A percentile compares a stretch with the other conserved stretches of the same genome.
phyloP scores from a whole-genome alignment of 192 early-diverging fungal genomes.

The Backusella psychrophila region DNA sequence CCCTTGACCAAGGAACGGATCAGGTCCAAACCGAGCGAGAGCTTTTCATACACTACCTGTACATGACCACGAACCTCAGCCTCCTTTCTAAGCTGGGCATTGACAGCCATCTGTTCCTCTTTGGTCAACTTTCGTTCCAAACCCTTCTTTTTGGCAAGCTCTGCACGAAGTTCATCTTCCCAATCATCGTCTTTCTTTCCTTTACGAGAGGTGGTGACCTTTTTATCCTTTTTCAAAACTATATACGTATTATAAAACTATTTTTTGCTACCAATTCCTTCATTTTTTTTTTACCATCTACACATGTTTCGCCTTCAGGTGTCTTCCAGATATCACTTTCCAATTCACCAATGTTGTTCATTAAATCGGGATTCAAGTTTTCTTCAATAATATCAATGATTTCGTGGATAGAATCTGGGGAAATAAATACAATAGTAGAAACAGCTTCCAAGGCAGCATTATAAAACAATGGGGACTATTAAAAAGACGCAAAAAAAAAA shows the following conservation, averaged over 20 bases:
- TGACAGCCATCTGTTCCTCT: conserved; percentile 72
- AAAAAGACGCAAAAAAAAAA: neutral
- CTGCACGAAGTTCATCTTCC: conserved; percentile 73
- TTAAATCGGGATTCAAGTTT: conserved; percentile 46
- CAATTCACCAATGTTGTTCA: conserved; percentile 48
- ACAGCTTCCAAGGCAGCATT: conserved; percentile 63
- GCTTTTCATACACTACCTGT: conserved; percentile 40
- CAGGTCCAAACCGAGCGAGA: conserved; percentile 64
- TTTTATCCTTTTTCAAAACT: conserved; percentile 60
- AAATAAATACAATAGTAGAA: conserved; percentile 60
- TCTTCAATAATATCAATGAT: conserved; percentile 46
- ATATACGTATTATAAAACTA: neutral
- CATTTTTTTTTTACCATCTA: conserved; percentile 45
- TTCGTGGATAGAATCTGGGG: conserved; percentile 49
- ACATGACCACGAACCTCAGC: conserved; percentile 65
- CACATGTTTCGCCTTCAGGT: conserved; percentile 63
- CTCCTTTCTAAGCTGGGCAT: conserved; percentile 74
- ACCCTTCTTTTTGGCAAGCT: conserved; percentile 69
- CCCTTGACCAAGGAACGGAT: conserved; percentile 64
- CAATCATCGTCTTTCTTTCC: conserved; percentile 72
- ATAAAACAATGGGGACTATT: conserved; percentile 50
- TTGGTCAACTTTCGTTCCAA: conserved; percentile 59
- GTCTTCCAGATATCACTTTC: conserved; percentile 75
- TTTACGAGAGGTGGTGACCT: conserved; percentile 41
- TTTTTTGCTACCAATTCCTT: too few relatives aligned